Percentiles rank a stretch among this genome's conserved stretches.
phyloP scores from a whole-genome alignment of 805 yeast species.

The Ogataea nonfermentans region DNA sequence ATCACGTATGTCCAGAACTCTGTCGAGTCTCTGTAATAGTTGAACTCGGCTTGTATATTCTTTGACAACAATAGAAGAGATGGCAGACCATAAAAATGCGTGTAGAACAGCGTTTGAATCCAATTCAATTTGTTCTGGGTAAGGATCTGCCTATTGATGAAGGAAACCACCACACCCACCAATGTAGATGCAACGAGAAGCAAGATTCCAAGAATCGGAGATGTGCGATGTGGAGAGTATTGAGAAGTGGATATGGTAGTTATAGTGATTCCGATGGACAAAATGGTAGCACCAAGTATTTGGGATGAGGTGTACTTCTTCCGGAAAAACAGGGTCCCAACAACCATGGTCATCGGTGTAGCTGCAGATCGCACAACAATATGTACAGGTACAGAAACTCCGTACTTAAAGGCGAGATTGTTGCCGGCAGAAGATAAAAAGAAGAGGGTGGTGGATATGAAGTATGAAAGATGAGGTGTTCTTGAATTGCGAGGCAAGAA shows the following conservation, averaged over 20 bases:
- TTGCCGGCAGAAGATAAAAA: slow-evolving; percentile 52
- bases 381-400: slow-evolving; percentile 64
- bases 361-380: slow-evolving; percentile 65
- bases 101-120: slow-evolving; percentile 64
- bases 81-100: slow-evolving; percentile 56
- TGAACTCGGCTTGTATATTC: slow-evolving; percentile 21
- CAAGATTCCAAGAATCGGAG: slow-evolving; percentile 36
- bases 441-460: slow-evolving; percentile 47
- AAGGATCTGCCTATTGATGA: slow-evolving; percentile 53
- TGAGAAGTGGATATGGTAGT: slow-evolving; percentile 30
- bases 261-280: slow-evolving; percentile 55
- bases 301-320: slow-evolving; percentile 47
- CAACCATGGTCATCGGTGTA: slow-evolving; percentile 56
- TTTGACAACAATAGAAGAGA: slow-evolving; percentile 42
- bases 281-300: slow-evolving; percentile 46
- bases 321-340: slow-evolving; percentile 48
- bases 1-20: slow-evolving; percentile 29
- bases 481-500: slow-evolving; percentile 32
- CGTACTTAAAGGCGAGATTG: slow-evolving; percentile 55
- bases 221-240: neutral
- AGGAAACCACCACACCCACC: slow-evolving; percentile 55
- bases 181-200: slow-evolving; percentile 48
- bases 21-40: neutral
- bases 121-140: slow-evolving; percentile 50
- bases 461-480: slow-evolving; percentile 45